These are phyloP conservation scores for Phytophthora vignae DNA, from an alignment of 352 stramenopile species.

Conservation along the genomic window DNA sequence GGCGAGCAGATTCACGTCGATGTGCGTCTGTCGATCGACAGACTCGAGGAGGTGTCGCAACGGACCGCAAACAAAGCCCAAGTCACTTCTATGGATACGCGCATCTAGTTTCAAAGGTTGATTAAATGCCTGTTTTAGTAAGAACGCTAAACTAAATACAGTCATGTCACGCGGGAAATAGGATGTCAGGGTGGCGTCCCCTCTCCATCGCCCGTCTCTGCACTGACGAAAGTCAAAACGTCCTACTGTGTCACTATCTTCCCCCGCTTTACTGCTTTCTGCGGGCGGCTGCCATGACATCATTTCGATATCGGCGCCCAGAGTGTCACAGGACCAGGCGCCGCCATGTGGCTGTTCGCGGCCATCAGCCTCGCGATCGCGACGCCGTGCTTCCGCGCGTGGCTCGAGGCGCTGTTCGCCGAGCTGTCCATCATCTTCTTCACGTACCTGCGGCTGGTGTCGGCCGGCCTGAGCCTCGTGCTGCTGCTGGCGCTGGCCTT, in stretches of 20 bases:
- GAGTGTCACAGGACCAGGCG: neutral
- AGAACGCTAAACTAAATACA: neutral
- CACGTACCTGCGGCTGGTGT: slow-evolving; percentile 53
- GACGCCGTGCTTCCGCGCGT: slow-evolving; percentile 59
- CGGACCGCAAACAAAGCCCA: slow-evolving; percentile 7
- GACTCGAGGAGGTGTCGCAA: slow-evolving; percentile 18
- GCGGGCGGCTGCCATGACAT: slow-evolving; percentile 13
- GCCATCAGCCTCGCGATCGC: slow-evolving; percentile 62
- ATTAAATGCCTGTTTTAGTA: too few relatives aligned
- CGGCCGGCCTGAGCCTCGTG: slow-evolving; percentile 28
- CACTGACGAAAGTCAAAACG: slow-evolving; percentile 1
- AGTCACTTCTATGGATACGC: slow-evolving; percentile 14
- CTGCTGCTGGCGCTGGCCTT: slow-evolving; percentile 46
- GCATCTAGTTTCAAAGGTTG: neutral
- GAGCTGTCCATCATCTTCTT: slow-evolving; percentile 75
- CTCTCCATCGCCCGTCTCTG: slow-evolving; percentile 6
- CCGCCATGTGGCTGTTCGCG: slow-evolving; percentile 64
- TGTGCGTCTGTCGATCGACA: slow-evolving; percentile 5
- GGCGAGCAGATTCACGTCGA: neutral
- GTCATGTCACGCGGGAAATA: neutral
- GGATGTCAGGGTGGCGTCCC: neutral
- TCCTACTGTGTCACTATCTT: slow-evolving; percentile 15
- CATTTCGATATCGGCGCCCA: slow-evolving; percentile 37
- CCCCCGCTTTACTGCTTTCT: slow-evolving; percentile 10
- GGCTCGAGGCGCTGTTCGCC: slow-evolving; percentile 67